Evolutionary conservation across 225 moss, liverwort and hornwort species (phyloP), one percentile per base, ranked within the genome.

Genomic region (Pleurozium schreberi): DNA sequence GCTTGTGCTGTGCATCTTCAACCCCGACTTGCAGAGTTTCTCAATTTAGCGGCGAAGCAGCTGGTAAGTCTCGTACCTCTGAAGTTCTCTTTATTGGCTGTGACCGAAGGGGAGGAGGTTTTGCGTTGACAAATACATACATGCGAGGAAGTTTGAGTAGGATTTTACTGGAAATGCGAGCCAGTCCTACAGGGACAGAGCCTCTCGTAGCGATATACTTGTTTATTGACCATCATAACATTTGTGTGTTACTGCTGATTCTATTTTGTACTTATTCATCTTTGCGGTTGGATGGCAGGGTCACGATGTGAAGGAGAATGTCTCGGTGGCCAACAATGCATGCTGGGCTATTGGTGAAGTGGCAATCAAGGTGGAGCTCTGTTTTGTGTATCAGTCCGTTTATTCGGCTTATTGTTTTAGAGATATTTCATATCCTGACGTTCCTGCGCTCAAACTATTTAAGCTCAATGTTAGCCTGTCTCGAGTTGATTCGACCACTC

Each of bases 321-420:
- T 98, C 71, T 98, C 98, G 40, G 98, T 98, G 43, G 98, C 97
- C 75, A 98, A 98, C 92, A 98, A 98, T 90, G 98, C 98, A 52
- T 98, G 98, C 90, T 98, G 98, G 98, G 98, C 98, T 81, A 98
- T 98, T 79, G 98, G 98, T 88, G 98, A 98, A 96, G 97, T 98
- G 87, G 98, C 98, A 82, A 95, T 98, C 70, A 97, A 98, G 97
- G 98, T 98, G 80, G 75, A 75, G 40, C 57, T 76, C 63, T 82
- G 75, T 76, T 69, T 81, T 40, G 21, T 40, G 21, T 57, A 82
- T 57, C 47, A 70, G 81, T 75, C 55, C 60, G 43, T 81, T 30
- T 33, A 75, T 85, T 83, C 53, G 66, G 53, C 36, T 85, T 69
- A 69, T 57, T 88, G 55, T 81, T 60, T 67, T 80, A 28, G 43